Conservation (phyloP, 164 flowering plant species). For the Berberis vulgaris region DNA sequence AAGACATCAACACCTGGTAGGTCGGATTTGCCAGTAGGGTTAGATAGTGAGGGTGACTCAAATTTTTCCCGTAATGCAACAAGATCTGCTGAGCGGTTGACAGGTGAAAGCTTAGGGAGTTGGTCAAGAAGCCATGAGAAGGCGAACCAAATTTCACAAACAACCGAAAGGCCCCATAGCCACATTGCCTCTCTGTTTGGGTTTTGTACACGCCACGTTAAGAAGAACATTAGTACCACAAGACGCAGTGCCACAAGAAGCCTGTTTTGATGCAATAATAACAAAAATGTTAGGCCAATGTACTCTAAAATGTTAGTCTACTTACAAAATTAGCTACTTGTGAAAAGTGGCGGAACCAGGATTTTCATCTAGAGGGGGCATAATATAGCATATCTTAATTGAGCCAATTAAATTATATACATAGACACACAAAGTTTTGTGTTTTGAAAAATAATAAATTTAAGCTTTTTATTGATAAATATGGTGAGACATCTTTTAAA, state of each 20-base stretch:
- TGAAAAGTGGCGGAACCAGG: no score
- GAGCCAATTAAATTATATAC: no score
- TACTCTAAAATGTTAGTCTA: no score
- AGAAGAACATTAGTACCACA: neutral
- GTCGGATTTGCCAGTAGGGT: neutral
- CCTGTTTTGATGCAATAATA: no score
- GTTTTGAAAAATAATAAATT: no score
- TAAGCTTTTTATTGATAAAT: no score
- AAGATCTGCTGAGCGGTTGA: conserved; percentile 9
- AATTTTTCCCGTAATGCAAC: conserved; percentile 8
- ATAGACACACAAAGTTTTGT: no score
- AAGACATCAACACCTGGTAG: neutral
- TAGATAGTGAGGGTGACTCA: conserved; percentile 2
- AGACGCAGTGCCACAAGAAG: neutral
- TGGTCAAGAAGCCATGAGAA: conserved; percentile 13
- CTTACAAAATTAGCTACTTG: no score
- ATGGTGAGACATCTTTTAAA: no score
- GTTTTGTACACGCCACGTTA: conserved; percentile 8
- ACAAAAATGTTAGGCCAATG: no score
- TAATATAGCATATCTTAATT: no score
- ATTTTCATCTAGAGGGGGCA: no score
- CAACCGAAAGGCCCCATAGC: conserved; percentile 11
- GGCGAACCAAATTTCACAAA: conserved; percentile 11
- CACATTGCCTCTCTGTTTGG: conserved; percentile 12
- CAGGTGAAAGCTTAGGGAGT: conserved; percentile 7